A percentile compares a stretch with the other conserved stretches of the same genome.
Evolutionary conservation across 1,139 yeast genomes (phyloP).

Genomic region (Zhuliangozyma parablackwelliae): DNA sequence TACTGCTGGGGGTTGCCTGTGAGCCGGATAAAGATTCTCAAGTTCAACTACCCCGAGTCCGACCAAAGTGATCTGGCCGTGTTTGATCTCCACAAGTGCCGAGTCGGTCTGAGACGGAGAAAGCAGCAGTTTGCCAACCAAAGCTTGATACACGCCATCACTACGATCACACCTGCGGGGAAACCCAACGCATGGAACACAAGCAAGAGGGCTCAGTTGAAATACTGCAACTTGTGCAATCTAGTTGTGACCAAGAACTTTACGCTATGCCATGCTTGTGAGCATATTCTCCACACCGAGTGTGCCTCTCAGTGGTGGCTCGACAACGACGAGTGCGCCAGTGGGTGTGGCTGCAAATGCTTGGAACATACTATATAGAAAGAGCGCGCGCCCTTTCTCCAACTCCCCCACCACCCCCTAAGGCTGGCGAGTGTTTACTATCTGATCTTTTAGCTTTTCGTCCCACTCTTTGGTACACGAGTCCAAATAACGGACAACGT

Average conservation of each 20-base stretch:
- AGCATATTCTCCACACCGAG: constrained; percentile 70
- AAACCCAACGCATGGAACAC: constrained; percentile 31
- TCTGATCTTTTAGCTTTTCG: constrained; percentile 62
- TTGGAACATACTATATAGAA: constrained; percentile 21
- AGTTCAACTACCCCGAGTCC: constrained; percentile 53
- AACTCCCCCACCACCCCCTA: too few species aligned
- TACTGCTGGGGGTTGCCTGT: constrained; percentile 82
- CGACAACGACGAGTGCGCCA: constrained; percentile 56
- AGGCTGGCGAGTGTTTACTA: constrained; percentile 47
- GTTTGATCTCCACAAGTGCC: constrained; percentile 35
- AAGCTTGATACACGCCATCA: constrained; percentile 20
- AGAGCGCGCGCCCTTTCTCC: background rate
- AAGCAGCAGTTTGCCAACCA: constrained; percentile 14
- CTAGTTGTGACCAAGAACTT: constrained; percentile 56
- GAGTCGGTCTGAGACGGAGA: constrained; percentile 37
- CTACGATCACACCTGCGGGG: constrained; percentile 19
- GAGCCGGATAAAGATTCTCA: constrained; percentile 70
- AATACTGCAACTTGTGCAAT: constrained; percentile 63
- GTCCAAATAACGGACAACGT: constrained; percentile 59
- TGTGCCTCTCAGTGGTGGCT: constrained; percentile 86
- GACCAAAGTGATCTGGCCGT: constrained; percentile 15
- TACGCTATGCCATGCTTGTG: constrained; percentile 69
- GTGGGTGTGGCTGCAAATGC: constrained; percentile 89
- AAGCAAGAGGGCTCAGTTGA: constrained; percentile 20
- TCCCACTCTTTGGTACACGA: constrained; percentile 54